phyloP scores from a whole-genome alignment of 2,329 filamentous ascomycete genomes.

The Kalmusia sp. region DNA sequence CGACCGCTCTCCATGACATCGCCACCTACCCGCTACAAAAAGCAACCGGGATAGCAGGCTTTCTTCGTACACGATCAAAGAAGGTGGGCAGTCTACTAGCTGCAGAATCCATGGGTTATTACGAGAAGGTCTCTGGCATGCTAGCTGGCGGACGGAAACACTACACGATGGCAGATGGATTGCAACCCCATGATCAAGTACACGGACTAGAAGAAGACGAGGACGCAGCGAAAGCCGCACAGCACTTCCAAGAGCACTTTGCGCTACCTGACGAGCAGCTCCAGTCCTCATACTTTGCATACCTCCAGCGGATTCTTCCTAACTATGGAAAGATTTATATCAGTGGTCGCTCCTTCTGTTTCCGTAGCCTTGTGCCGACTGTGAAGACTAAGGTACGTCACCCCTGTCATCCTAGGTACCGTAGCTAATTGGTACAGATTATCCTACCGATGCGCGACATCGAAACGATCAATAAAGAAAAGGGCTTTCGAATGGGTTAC shows the following conservation, averaged over 20 bases:
- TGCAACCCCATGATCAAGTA: constrained; percentile 68
- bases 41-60: constrained; percentile 82
- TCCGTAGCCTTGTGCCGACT: constrained; percentile 86
- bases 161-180: constrained; percentile 76
- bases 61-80: constrained; percentile 78
- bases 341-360: constrained; percentile 86
- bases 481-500: constrained; percentile 91
- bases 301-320: constrained; percentile 86
- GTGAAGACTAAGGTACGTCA: constrained; percentile 76
- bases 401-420: constrained; percentile 10
- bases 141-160: constrained; percentile 91
- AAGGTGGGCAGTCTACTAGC: constrained; percentile 83
- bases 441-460: constrained; percentile 91
- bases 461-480: constrained; percentile 92
- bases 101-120: constrained; percentile 92
- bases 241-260: constrained; percentile 87
- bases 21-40: constrained; percentile 82
- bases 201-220: constrained; percentile 64
- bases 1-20: constrained; percentile 64
- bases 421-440: constrained; percentile 50
- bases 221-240: constrained; percentile 60
- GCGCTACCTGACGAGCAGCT: constrained; percentile 86
- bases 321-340: constrained; percentile 97
- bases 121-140: constrained; percentile 97
- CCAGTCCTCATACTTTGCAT: constrained; percentile 89